Evolutionary conservation across 495 filamentous ascomycete species (phyloP).

Genomic region (Penicillium maclennaniae): DNA sequence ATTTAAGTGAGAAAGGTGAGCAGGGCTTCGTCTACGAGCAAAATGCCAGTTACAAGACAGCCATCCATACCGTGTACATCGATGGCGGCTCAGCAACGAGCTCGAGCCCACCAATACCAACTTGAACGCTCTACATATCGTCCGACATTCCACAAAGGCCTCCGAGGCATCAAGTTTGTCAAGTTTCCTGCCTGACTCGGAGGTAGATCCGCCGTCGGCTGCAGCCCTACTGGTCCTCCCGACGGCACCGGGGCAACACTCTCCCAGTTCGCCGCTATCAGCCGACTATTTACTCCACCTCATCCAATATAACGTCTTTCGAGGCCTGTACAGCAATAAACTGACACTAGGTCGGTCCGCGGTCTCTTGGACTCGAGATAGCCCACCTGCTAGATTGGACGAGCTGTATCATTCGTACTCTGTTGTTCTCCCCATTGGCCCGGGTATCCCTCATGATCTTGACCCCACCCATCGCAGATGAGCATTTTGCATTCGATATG

Average conservation of each 20-base stretch:
- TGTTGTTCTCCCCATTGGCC: background rate
- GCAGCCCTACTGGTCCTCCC: background rate
- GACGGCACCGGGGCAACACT: background rate
- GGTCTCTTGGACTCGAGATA: background rate
- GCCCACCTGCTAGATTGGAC: background rate
- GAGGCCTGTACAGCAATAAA: conserved; percentile 44
- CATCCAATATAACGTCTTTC: conserved; percentile 58
- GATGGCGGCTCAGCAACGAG: conserved; percentile 2
- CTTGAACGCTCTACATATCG: background rate
- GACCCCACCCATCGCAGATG: conserved; percentile 9
- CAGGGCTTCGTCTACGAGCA: conserved; percentile 4
- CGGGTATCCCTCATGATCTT: conserved; percentile 7
- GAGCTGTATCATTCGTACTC: background rate
- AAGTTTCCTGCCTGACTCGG: background rate
- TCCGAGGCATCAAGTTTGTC: too few relatives aligned
- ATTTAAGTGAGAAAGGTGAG: background rate
- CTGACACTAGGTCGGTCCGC: background rate
- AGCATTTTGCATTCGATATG: conserved; percentile 12
- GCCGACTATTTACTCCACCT: conserved; percentile 21
- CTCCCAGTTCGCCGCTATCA: background rate
- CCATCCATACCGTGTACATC: background rate
- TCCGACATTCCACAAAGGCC: too few relatives aligned
- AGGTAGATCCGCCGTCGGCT: background rate
- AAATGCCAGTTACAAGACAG: background rate
- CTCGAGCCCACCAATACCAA: background rate